These are phyloP conservation scores for Anaeramoeba flamelloides DNA, from an alignment of 78 protist species.

Conservation along the genomic window DNA sequence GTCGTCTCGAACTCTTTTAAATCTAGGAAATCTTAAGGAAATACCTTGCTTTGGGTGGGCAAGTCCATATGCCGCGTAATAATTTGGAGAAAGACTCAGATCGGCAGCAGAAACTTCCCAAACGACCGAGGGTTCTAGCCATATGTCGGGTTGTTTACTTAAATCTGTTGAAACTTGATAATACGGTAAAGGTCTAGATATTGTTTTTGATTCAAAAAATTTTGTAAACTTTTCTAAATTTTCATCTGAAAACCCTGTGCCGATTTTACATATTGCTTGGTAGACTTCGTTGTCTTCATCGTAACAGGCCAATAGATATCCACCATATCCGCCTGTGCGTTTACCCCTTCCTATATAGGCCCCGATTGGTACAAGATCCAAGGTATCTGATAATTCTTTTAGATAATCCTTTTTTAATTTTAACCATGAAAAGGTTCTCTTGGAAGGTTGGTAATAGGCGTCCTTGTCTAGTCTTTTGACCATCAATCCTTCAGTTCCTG, in stretches of 20 bases:
- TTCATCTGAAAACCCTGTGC: conserved; percentile 19
- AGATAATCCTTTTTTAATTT: conserved; percentile 17
- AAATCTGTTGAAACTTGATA: not conserved
- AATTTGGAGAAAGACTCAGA: not conserved
- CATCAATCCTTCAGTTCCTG: conserved; percentile 15
- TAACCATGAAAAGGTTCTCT: conserved; percentile 8
- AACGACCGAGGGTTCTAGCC: not conserved
- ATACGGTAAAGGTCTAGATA: not conserved
- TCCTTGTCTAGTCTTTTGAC: conserved; percentile 5
- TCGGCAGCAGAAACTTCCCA: conserved; percentile 19
- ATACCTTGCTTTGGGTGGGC: conserved; percentile 51
- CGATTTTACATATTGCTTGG: not conserved
- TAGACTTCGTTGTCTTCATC: conserved; percentile 8
- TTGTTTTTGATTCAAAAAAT: not conserved
- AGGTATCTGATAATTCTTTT: conserved; percentile 3
- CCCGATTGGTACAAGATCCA: conserved; percentile 16
- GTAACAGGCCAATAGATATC: conserved; percentile 14
- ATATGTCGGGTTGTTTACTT: not conserved
- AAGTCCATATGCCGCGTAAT: not conserved
- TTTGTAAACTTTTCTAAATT: not conserved
- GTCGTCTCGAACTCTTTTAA: conserved; percentile 80
- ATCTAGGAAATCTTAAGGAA: conserved; percentile 93
- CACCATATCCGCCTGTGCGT: not conserved
- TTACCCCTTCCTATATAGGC: conserved; percentile 9
- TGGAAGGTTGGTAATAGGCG: not conserved